These are phyloP conservation scores for Pleurotus pulmonarius DNA, from an alignment of 768 basidiomycete species.

Conservation along the genomic window DNA sequence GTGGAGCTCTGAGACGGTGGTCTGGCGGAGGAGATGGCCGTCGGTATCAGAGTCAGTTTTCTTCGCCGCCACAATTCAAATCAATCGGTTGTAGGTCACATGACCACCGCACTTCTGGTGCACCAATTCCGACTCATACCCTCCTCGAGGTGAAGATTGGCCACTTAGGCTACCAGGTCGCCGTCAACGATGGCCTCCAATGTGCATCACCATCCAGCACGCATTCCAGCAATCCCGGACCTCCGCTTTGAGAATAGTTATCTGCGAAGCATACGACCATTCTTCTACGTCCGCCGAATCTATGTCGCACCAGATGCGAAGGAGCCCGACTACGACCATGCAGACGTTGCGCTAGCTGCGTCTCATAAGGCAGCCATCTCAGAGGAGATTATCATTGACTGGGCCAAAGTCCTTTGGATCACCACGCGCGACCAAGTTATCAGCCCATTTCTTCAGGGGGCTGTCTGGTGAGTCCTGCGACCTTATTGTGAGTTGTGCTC, in stretches of 20 bases:
- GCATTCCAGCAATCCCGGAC: slow-evolving; percentile 62
- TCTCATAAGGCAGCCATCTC: slow-evolving; percentile 12
- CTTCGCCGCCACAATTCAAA: not conserved
- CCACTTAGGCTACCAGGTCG: not conserved
- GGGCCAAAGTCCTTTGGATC: slow-evolving; percentile 58
- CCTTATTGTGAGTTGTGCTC: not conserved
- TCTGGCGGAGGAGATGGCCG: too few relatives aligned
- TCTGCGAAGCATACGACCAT: slow-evolving; percentile 53
- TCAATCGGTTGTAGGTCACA: not conserved
- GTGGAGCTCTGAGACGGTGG: too few relatives aligned
- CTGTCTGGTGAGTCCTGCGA: slow-evolving; percentile 49
- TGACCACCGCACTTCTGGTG: not conserved
- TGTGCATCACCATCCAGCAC: slow-evolving; percentile 1
- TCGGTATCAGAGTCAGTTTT: not conserved
- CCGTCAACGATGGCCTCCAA: not conserved
- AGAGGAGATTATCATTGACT: slow-evolving; percentile 44
- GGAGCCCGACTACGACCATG: not conserved
- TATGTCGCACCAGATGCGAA: not conserved
- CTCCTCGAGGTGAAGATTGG: too few relatives aligned
- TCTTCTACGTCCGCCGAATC: slow-evolving; percentile 37
- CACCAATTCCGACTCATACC: not conserved
- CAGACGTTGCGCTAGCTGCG: slow-evolving; percentile 11
- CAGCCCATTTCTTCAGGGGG: slow-evolving; percentile 64
- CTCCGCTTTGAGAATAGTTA: slow-evolving; percentile 76
- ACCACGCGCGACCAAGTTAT: slow-evolving; percentile 68